phyloP scores from a whole-genome alignment of 306 rosid species.

The Canavalia gladiata region DNA sequence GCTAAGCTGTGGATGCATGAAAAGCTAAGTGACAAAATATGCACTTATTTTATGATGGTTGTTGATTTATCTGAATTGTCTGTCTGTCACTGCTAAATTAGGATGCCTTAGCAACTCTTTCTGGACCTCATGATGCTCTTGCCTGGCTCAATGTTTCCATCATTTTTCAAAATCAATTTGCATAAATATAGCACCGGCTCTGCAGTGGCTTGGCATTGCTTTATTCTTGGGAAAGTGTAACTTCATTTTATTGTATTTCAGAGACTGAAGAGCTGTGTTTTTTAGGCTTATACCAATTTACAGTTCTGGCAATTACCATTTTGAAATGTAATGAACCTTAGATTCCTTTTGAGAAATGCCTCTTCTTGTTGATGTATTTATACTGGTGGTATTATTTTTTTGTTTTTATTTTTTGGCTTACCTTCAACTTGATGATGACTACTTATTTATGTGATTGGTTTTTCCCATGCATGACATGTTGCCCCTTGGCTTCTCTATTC shows the following conservation, averaged over 20 bases:
- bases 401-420: background rate
- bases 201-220: background rate
- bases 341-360: background rate
- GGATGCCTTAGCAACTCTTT: conserved; percentile 22
- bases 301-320: background rate
- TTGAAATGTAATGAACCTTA: background rate
- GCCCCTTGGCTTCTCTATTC: conserved; percentile 13
- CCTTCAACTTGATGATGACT: background rate
- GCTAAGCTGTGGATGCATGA: conserved; percentile 21
- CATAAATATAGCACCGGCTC: background rate
- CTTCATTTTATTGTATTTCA: conserved; percentile 2
- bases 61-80: conserved; percentile 9
- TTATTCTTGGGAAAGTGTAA: background rate
- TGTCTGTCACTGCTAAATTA: conserved; percentile 22
- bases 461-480: background rate
- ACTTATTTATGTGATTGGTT: conserved; percentile 23
- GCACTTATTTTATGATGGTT: conserved; percentile 16
- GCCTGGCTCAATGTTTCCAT: background rate
- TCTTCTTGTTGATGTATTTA: background rate
- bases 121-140: conserved; percentile 1
- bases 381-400: background rate
- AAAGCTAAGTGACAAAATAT: conserved; percentile 12
- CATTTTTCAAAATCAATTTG: background rate
- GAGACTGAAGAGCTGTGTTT: no score
- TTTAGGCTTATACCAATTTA: background rate